Conservation (phyloP, 768 basidiomycete species). For the Suillus subluteus region DNA sequence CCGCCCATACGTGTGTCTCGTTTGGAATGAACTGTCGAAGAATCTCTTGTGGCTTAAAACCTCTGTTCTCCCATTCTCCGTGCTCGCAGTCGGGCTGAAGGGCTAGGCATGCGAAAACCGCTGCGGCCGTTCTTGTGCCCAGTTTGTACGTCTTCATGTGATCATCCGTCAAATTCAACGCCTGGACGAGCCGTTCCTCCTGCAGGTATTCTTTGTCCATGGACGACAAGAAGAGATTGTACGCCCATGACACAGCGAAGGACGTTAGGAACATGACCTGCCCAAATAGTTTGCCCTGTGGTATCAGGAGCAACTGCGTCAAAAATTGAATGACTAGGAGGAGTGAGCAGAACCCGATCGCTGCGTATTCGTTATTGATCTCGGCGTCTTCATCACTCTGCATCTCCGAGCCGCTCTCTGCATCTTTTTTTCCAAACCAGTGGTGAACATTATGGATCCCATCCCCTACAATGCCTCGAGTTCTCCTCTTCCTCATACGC, state of each 20-base stretch:
- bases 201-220: conserved; percentile 30
- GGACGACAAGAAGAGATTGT: conserved; percentile 26
- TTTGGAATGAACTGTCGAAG: conserved; percentile 13
- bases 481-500: conserved; percentile 12
- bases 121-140: conserved; percentile 12
- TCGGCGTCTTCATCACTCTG: conserved; percentile 6
- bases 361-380: conserved; percentile 13
- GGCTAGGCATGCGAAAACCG: conserved; percentile 12
- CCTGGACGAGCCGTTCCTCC: conserved; percentile 11
- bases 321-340: conserved; percentile 25
- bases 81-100: conserved; percentile 7
- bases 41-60: conserved; percentile 5
- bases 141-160: conserved; percentile 12
- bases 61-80: background rate
- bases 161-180: conserved; percentile 20
- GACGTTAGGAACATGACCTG: conserved; percentile 28
- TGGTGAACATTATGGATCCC: background rate
- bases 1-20: conserved; percentile 12
- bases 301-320: conserved; percentile 26
- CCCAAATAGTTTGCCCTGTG: conserved; percentile 26
- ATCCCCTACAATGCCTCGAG: background rate
- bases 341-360: conserved; percentile 21
- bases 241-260: conserved; percentile 26
- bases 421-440: background rate
- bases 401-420: conserved; percentile 11